Base-by-base conservation (phyloP, 2,329 filamentous ascomycete species). In the Onygenales sp. region DNA sequence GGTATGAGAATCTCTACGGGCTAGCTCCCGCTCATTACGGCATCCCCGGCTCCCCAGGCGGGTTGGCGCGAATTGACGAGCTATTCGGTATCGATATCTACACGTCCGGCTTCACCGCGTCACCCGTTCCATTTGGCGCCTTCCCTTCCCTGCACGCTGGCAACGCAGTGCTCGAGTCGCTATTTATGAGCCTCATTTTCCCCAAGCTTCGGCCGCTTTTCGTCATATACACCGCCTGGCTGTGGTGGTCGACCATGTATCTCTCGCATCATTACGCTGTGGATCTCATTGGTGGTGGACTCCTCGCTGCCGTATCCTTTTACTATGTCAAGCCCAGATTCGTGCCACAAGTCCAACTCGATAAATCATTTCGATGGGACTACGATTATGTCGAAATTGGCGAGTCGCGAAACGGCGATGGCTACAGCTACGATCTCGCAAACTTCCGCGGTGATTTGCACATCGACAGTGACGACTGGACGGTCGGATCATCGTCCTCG, bases 191-290 rank as follows among this genome's bases (percentile, higher is more conserved):
- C 70, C 86, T 94, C 71, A 84, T 88, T 67, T 96, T 97, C 77
- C 92, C 92, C 4, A 83, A 82, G 56, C 80, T 94, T 60, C 84
- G 87, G 60, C 83, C 85, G 10, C 72, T 93, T 51, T 95, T 94
- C 71, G 80, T 91, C 58, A 77, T 81, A 58, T 97, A 96, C 70
- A 86, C 87, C 44, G 80, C 87, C 66, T 96, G 92, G 92, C 84
- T 96, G 63, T 96, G 90, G 88, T 97, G 92, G 90, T 87, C 91
- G 10, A 97, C 92, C 61, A 95, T 97, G 89, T 96, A 97, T 67
- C 81, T 97, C 51, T 94, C 88, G 64, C 92, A 97, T 72, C 92
- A 97, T 74, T 97, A 97, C 67, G 92, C 91, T 34, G 87, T 97
- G 42, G 92, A 97, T 69, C 77, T 97, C 49, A 88, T 96, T 31